Base-by-base conservation (phyloP, 257 asterid genomes). In the Ligustrum vulgare region DNA sequence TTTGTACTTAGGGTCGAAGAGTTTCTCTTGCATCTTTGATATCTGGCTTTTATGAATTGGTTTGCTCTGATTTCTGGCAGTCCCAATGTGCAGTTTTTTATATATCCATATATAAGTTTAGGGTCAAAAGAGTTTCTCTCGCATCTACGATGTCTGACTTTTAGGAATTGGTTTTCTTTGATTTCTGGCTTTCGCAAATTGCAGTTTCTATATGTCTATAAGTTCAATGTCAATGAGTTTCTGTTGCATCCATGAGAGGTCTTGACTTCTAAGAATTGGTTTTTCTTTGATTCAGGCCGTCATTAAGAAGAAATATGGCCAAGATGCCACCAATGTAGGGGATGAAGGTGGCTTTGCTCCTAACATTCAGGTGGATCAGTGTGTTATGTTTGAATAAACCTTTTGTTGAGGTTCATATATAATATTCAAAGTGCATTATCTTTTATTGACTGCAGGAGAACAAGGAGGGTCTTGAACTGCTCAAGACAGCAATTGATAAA, bases 321-420 rank as follows among this genome's bases (percentile, higher is more conserved):
- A 94, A 79, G 97, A 91, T 84, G 97, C 98, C 77, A 94, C 97
- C 69, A 94, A 94, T 80, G 98, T 94, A n/a, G 98, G 98, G 70
- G 97, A 94, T 69, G 96, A 94, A 86, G 96, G 97, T 81, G 98
- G 97, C 80, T 94, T 94, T 89, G 98, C 97, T 74, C 98, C 98
- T 70, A 93, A 91, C 80, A 93, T 93, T 84, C 98, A 91, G 92
- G 96, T 89, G 60, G 47, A 65, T 43, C 36, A 31, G n/a, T 36
- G 66, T 73, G 62, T 67, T 70, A 35, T 72, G 36, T 3, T 72
- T 8, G 63, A 66, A 34, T 39, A 49, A 5, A 62, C 63, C 78
- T n/a, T n/a, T 83, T 31, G 49, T 67, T 67, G 51, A 56, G 58
- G 34, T 71, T 65, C 13, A 62, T 5, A 4, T 39, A 65, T 23